Percentiles rank a stretch among this genome's conserved stretches.
phyloP scores from a whole-genome alignment of 2,329 filamentous ascomycete genomes.

The Didymella segeticola region DNA sequence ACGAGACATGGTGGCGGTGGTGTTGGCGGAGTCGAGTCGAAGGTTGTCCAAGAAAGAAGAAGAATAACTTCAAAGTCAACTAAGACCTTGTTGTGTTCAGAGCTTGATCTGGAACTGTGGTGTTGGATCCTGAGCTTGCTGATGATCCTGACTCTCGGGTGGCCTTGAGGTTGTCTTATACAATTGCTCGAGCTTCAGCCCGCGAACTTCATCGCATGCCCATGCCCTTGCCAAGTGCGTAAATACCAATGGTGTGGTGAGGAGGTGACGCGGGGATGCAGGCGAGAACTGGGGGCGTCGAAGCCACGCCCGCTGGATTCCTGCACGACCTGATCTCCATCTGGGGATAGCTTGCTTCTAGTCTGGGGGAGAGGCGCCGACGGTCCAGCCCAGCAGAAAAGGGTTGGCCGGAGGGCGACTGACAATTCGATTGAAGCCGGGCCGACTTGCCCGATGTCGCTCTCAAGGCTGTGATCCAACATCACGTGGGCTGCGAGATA shows the following conservation, averaged over 20 bases:
- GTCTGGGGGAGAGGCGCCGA: conserved; percentile 30
- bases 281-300: conserved; percentile 22
- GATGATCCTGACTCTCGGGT: conserved; percentile 18
- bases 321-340: conserved; percentile 11
- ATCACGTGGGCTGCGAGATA: conserved; percentile 9
- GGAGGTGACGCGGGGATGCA: conserved; percentile 33
- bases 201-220: conserved; percentile 18
- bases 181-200: conserved; percentile 16
- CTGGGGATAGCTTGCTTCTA: conserved; percentile 20
- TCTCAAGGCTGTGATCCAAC: not conserved
- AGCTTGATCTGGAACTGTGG: conserved; percentile 23
- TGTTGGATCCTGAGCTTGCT: conserved; percentile 24
- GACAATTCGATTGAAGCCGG: conserved; percentile 25
- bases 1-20: conserved; percentile 36
- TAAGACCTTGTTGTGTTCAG: conserved; percentile 16
- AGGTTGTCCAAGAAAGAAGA: not conserved
- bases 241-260: conserved; percentile 26
- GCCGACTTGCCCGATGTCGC: conserved; percentile 15
- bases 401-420: not conserved
- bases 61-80: conserved; percentile 15
- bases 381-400: conserved; percentile 16
- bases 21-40: conserved; percentile 1
- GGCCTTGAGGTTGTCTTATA: conserved; percentile 32
- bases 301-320: conserved; percentile 16
- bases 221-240: conserved; percentile 25